Evolutionary conservation across 164 flowering plant genomes (phyloP).

Genomic region (Chloranthus sessilifolius): DNA sequence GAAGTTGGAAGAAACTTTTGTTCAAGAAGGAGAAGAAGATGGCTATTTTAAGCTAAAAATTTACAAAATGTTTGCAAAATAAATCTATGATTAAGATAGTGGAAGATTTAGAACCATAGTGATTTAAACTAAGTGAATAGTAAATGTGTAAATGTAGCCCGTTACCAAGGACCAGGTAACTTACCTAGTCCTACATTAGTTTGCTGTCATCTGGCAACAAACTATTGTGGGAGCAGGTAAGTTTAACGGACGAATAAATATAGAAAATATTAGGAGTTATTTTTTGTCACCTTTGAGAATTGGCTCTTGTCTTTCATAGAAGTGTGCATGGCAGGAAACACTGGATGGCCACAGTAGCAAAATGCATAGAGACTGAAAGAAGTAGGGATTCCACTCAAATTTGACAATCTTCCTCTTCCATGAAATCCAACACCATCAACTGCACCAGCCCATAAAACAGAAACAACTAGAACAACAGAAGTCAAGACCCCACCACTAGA

Average conservation of each 20-base stretch:
- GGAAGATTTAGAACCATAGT: too few species aligned
- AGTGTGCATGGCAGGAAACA: conserved; percentile 71
- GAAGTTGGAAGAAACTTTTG: background rate
- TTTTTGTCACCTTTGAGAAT: conserved; percentile 50
- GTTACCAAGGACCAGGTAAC: too few species aligned
- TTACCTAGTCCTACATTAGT: too few species aligned
- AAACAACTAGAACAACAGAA: conserved; percentile 37
- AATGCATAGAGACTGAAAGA: conserved; percentile 64
- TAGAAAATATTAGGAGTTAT: background rate
- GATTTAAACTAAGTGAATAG: background rate
- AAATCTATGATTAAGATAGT: background rate
- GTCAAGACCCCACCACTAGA: conserved; percentile 78
- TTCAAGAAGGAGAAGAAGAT: background rate
- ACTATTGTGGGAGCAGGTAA: too few species aligned
- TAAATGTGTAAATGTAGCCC: background rate
- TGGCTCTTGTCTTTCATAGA: conserved; percentile 61
- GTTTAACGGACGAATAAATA: background rate
- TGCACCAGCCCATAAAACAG: conserved; percentile 50
- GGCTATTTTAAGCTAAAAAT: too few species aligned
- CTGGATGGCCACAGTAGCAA: conserved; percentile 81
- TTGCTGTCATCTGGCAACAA: too few species aligned
- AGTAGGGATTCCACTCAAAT: conserved; percentile 60
- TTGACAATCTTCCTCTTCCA: conserved; percentile 32
- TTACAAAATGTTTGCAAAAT: background rate
- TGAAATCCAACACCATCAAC: conserved; percentile 65